Base-by-base conservation (phyloP, 106 monocot genomes). In the Triglochin maritima region DNA sequence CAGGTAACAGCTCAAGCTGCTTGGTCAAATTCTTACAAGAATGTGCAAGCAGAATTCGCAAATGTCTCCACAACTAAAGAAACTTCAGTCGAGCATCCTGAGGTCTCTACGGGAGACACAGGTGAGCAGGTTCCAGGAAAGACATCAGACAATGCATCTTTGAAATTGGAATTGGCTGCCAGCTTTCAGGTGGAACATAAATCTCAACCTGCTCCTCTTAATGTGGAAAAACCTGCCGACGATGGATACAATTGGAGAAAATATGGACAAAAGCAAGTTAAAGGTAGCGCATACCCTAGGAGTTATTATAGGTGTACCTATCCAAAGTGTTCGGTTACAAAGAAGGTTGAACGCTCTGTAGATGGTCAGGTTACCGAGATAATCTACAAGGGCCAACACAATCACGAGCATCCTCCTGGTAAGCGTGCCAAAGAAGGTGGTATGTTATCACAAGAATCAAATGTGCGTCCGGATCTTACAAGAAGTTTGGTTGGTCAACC, bases 181-280 rank as follows among this genome's bases (percentile, higher is more conserved):
- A 67, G 17, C 14, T 72, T 66, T 59, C 72, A 66, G 58, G 61
- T 62, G 64, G 66, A 79, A 59, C 72, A 70, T 57, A 71, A 64
- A 78, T 51, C 69, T 63, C 78, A 80, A 50, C 63, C 67, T 16
- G 3, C 64, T 9, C 17, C 79, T 42, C 9, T 78, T 46, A 54
- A 64, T 55, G 77, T 79, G 9, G 81, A 81, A 65, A 81, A 83
- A 44, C 83, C 86, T 44, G 74, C 71, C 9, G 79, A 86, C 60
- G 89, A 90, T 63, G 86, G 86, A 47, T 90, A 81, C 65, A 86
- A 81, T 45, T 90, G 89, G 89, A 75, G 84, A 9, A 84, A 90
- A 49, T 89, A 89, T 71, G 85, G 89, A 15, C 85, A 86, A 66
- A 89, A 86, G 59, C 77, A 81, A 62, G 89, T 86, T 14, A 89